Percentiles rank a stretch among this genome's conserved stretches.
phyloP scores from a whole-genome alignment of 345 rosid genomes.

The Dimocarpus longan region DNA sequence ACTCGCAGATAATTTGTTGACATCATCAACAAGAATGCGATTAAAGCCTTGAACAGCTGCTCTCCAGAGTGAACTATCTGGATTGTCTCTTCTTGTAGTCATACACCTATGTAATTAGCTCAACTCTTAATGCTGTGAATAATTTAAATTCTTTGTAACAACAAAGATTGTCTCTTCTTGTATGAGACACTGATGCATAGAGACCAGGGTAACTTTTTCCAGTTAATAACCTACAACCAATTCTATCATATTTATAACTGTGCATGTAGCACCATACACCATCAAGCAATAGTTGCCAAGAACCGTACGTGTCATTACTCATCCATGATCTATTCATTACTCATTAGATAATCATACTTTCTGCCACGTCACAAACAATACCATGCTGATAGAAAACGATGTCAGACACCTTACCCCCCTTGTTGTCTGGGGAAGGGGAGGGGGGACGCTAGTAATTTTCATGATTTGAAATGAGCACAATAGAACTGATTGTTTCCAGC shows the following conservation, averaged over 20 bases:
- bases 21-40: conserved; percentile 69
- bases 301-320: neutral
- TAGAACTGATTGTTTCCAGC: neutral
- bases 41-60: conserved; percentile 89
- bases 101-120: conserved; percentile 60
- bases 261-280: neutral
- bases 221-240: neutral
- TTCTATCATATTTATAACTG: neutral
- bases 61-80: conserved; percentile 95
- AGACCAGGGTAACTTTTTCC: conserved; percentile 8
- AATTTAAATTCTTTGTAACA: neutral
- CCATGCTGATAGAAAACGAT: neutral
- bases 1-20: conserved; percentile 40
- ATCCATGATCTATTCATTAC: neutral
- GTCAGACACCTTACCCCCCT: neutral
- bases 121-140: conserved; percentile 13
- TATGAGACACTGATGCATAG: neutral
- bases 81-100: conserved; percentile 93
- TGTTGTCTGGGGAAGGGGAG: no score
- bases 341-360: neutral
- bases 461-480: neutral
- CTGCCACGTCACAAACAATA: neutral
- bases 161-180: no score
- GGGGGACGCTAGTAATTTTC: neutral
- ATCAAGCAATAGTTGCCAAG: neutral